Evolutionary conservation across 108 stramenopile species (phyloP), one percentile per base, ranked within the genome.

Genomic region (Cyclotella kingstonii): DNA sequence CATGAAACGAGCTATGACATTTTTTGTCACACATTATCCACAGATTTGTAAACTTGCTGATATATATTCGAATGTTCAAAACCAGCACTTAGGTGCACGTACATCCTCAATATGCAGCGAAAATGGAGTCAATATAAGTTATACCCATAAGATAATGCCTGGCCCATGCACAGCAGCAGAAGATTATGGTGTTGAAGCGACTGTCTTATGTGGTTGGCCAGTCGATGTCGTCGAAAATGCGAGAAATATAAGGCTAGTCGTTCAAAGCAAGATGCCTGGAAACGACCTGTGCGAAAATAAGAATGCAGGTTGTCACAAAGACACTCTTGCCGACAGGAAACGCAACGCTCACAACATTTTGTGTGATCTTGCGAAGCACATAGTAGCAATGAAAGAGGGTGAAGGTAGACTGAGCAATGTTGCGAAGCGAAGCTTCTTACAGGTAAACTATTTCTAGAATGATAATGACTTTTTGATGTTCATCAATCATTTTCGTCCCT

Each of bases 21-120:
- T 90, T 55, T 95, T 95, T 63, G 94, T 91, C 2, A 86, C 94
- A 0, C 94, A 95, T 54, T 95, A 92, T 60, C 85, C 87, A 22
- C 89, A 90, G 36, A 43, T 95, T 12, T 68, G 69, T 6, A 83
- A 77, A 41, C 60, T 95, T 48, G 83, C 65, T 17, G 58, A 83
- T 3, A 61, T 86, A 8, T 95, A 95, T 57, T 66, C 84, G 7
- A 68, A 78, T 41, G 89, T 92, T 11, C 82, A 87, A 46, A 90
- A 92, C 69, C 84, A 90, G 43, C 86, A 90, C 54, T 53, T 91
- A 57, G 80, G 60, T 4, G 84, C 85, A 10, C 63, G 75, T 12
- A 66, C 81, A 5, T 23, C 46, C 29, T 46, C 50, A n/a, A 46
- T 70, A 3, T 42, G 69, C 8, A 75, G 60, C 10, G 73, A 55